Conservation (phyloP, 2,329 filamentous ascomycete species). For the Hyphodiscus sp. region DNA sequence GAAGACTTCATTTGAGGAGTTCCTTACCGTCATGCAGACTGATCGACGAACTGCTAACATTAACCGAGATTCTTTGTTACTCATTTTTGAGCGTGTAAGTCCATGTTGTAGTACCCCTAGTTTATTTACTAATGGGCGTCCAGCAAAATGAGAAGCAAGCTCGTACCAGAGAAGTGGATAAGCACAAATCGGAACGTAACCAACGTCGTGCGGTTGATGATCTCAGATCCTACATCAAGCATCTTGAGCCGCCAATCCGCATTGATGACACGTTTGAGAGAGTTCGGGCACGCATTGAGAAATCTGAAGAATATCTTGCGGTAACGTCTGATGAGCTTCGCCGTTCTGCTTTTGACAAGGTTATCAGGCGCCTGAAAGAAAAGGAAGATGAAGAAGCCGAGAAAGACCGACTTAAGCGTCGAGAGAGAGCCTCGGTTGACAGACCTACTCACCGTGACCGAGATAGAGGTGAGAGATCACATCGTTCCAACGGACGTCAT, state of each 20-base stretch:
- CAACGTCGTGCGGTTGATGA: constrained; percentile 81
- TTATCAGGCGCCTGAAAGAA: constrained; percentile 83
- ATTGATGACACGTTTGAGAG: constrained; percentile 82
- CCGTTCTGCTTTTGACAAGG: constrained; percentile 81
- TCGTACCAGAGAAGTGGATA: constrained; percentile 78
- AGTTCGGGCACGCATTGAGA: constrained; percentile 71
- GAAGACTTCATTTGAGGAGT: constrained; percentile 84
- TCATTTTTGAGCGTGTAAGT: constrained; percentile 77
- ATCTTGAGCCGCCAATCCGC: constrained; percentile 76
- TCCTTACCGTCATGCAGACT: constrained; percentile 72
- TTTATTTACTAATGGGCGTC: constrained; percentile 21
- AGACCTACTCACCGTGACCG: constrained; percentile 35
- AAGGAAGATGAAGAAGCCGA: constrained; percentile 75
- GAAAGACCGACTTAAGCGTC: constrained; percentile 52
- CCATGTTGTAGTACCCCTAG: neutral
- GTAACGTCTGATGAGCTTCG: constrained; percentile 78
- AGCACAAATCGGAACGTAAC: constrained; percentile 71
- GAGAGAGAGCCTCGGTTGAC: constrained; percentile 46
- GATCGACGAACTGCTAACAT: constrained; percentile 86
- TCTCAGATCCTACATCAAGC: constrained; percentile 80
- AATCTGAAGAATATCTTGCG: constrained; percentile 76
- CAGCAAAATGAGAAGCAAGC: constrained; percentile 80
- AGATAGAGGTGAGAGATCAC: constrained; percentile 60
- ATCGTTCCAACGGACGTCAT: constrained; percentile 50
- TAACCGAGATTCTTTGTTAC: constrained; percentile 67